Percentiles rank a stretch among this genome's conserved stretches.
These are phyloP conservation scores for Solanum chiquidenum DNA, from an alignment of 257 asterid genomes.

Conservation along the genomic window DNA sequence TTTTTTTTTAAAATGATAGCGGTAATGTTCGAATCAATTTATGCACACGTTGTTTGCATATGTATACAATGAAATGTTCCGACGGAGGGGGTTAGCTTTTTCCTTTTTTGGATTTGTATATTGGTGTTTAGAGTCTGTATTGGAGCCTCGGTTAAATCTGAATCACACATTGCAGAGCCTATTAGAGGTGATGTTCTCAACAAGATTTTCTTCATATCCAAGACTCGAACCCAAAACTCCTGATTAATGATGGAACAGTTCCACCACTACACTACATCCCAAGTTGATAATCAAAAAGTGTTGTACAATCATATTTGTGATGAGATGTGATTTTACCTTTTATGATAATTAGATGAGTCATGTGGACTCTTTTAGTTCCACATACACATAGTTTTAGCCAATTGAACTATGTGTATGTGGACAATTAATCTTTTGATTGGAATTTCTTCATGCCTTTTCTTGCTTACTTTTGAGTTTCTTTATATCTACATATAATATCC, in stretches of 20 bases:
- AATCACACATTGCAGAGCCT: not conserved
- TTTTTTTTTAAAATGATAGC: not conserved
- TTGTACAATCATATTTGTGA: not conserved
- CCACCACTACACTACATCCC: not conserved
- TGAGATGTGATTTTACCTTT: not conserved
- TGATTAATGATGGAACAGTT: too few relatives aligned
- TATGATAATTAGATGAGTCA: not conserved
- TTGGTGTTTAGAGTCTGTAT: too few relatives aligned
- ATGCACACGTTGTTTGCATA: not conserved
- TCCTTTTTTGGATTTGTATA: too few relatives aligned
- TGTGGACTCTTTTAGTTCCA: not conserved
- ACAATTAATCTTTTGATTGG: not conserved
- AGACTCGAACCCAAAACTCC: too few relatives aligned
- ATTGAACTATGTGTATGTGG: not conserved
- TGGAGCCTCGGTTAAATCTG: fast-evolving
- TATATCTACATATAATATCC: not conserved
- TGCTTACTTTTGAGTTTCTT: not conserved
- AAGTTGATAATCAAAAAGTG: not conserved
- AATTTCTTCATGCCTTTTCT: not conserved
- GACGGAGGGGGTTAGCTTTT: fast-evolving
- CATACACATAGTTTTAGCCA: not conserved
- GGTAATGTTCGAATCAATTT: not conserved
- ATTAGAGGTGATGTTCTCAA: too few relatives aligned
- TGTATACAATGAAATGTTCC: not conserved
- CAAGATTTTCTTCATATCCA: too few relatives aligned